Percentiles rank a stretch among this genome's conserved stretches.
phyloP scores from a whole-genome alignment of 164 flowering plant genomes.

The Tinospora cordifolia region DNA sequence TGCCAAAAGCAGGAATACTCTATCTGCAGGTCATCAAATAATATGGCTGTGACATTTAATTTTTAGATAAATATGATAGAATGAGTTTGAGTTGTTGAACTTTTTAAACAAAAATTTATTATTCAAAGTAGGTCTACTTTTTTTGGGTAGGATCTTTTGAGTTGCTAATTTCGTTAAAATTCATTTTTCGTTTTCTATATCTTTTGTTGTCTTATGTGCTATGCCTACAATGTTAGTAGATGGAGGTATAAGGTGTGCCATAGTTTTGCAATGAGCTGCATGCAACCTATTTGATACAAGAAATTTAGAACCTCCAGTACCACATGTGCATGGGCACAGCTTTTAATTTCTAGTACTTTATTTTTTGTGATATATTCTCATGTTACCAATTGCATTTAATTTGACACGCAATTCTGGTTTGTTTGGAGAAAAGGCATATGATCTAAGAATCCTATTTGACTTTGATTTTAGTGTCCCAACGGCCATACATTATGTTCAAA shows the following conservation, averaged over 20 bases:
- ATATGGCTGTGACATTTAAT: background rate
- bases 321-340: background rate
- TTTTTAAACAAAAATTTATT: too few relatives aligned
- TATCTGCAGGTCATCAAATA: background rate
- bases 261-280: too few relatives aligned
- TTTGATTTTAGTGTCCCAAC: constrained; percentile 40
- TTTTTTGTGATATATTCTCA: background rate
- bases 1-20: background rate
- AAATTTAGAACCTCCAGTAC: too few relatives aligned
- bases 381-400: background rate
- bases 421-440: background rate
- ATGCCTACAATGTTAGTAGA: background rate
- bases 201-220: background rate
- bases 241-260: too few relatives aligned
- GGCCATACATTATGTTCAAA: constrained; percentile 47
- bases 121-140: too few relatives aligned
- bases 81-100: too few relatives aligned
- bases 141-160: too few relatives aligned
- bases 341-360: background rate
- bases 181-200: too few relatives aligned
- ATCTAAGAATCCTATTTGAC: background rate
- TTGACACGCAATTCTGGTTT: background rate
- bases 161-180: too few relatives aligned
- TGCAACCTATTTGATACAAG: too few relatives aligned
- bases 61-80: too few relatives aligned